Percentiles rank a stretch among this genome's conserved stretches.
Evolutionary conservation across 2,329 filamentous ascomycete species (phyloP).

Genomic region (Huntiella savannae): DNA sequence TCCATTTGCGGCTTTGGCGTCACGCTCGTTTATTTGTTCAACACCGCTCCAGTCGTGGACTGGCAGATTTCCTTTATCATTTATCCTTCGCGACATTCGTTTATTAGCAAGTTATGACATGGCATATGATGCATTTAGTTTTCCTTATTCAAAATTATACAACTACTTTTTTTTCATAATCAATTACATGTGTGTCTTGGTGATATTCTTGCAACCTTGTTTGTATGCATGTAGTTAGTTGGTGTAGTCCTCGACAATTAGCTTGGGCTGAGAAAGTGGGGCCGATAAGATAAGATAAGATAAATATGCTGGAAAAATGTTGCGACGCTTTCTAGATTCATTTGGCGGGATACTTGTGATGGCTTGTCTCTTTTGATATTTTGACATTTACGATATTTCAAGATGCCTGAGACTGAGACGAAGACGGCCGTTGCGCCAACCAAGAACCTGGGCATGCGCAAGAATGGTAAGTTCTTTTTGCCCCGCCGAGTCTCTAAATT

Average conservation of each 20-base stretch:
- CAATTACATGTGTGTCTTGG: not conserved
- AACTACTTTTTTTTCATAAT: not conserved
- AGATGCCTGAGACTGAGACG: no score
- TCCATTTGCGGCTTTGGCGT: not conserved
- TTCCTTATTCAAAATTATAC: not conserved
- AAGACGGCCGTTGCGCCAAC: slow-evolving; percentile 16
- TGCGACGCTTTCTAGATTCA: no score
- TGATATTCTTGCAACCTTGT: not conserved
- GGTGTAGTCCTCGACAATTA: no score
- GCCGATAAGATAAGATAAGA: not conserved
- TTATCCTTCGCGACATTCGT: slow-evolving; percentile 1
- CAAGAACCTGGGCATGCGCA: slow-evolving; percentile 48
- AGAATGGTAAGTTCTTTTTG: slow-evolving; percentile 47
- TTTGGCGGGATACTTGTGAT: no score
- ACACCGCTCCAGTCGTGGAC: not conserved
- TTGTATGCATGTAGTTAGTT: not conserved
- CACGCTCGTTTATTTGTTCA: not conserved
- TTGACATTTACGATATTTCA: no score
- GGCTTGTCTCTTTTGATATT: no score
- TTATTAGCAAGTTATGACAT: not conserved
- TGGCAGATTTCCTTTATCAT: slow-evolving; percentile 3
- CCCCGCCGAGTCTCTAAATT: not conserved
- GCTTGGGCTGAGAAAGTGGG: no score
- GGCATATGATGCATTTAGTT: slow-evolving; percentile 4
- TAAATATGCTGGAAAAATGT: not conserved